Conservation (phyloP, 371 early-diverging fungal genomes). For the Mucor plumbeus region DNA sequence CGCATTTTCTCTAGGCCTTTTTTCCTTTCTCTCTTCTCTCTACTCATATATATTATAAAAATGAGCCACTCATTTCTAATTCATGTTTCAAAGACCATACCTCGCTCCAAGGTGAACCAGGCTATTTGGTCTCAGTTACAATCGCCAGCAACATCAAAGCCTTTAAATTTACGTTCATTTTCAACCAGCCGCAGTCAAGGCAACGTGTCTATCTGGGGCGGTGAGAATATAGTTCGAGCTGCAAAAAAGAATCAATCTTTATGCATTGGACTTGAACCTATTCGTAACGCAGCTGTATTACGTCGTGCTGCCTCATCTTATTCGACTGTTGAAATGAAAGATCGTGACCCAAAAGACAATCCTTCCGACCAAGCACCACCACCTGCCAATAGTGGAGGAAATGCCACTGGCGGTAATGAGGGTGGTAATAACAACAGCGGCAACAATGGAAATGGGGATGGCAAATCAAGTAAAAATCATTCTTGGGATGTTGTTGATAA, state of each 20-base stretch:
- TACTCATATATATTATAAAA: neutral
- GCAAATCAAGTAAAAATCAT: constrained; percentile 21
- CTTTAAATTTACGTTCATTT: constrained; percentile 34
- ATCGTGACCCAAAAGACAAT: constrained; percentile 45
- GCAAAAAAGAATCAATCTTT: constrained; percentile 31
- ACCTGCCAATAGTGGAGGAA: constrained; percentile 12
- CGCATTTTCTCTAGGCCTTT: neutral
- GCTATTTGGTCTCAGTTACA: constrained; percentile 45
- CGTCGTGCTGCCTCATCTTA: constrained; percentile 33
- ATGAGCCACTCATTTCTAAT: constrained; percentile 49
- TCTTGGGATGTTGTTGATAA: constrained; percentile 57
- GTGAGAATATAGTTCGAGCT: constrained; percentile 34
- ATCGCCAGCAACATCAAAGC: constrained; percentile 20
- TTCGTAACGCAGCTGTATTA: constrained; percentile 36
- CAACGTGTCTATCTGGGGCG: constrained; percentile 48
- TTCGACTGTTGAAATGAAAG: constrained; percentile 29
- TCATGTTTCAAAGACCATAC: constrained; percentile 58
- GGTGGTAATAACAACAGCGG: constrained; percentile 31
- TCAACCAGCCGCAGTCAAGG: constrained; percentile 34
- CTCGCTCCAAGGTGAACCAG: constrained; percentile 49
- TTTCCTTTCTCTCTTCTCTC: neutral
- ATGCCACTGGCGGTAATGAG: constrained; percentile 27
- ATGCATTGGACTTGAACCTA: constrained; percentile 43
- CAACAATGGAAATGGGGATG: constrained; percentile 26
- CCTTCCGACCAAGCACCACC: constrained; percentile 31